These are phyloP conservation scores for Carex sylvatica DNA, from an alignment of 202 grass and related monocot species.

Conservation along the genomic window DNA sequence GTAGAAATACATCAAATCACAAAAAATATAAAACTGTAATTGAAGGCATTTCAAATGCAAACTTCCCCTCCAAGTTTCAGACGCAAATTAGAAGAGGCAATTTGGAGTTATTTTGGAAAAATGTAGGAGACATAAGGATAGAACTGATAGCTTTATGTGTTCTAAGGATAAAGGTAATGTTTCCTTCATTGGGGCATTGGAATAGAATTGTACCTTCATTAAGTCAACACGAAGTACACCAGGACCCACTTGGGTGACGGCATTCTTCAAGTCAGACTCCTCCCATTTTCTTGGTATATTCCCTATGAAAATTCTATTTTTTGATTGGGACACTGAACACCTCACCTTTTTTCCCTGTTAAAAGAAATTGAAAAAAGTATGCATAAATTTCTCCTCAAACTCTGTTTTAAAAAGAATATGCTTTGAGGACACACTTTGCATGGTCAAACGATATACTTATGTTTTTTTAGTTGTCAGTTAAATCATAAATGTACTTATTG, in stretches of 20 bases:
- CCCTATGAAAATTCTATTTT: constrained; percentile 83
- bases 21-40: constrained; percentile 3
- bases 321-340: constrained; percentile 63
- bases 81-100: not conserved
- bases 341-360: constrained; percentile 69
- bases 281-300: constrained; percentile 73
- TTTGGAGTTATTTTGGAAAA: not conserved
- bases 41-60: not conserved
- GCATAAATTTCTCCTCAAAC: not conserved
- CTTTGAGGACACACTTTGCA: not conserved
- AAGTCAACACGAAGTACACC: constrained; percentile 69
- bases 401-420: not conserved
- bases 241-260: constrained; percentile 64
- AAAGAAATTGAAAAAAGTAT: constrained; percentile 22
- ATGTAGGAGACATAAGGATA: not conserved
- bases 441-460: not conserved
- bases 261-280: constrained; percentile 55
- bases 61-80: not conserved
- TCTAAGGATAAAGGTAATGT: not conserved
- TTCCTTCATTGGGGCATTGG: not conserved
- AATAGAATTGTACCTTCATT: constrained; percentile 52
- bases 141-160: not conserved
- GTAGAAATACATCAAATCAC: constrained; percentile 25
- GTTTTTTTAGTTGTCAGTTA: not conserved
- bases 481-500: not conserved